A percentile compares a stretch with the other conserved stretches of the same genome.
Evolutionary conservation across 73 alveolate species (phyloP).

Genomic region (Paramecium caudatum): DNA sequence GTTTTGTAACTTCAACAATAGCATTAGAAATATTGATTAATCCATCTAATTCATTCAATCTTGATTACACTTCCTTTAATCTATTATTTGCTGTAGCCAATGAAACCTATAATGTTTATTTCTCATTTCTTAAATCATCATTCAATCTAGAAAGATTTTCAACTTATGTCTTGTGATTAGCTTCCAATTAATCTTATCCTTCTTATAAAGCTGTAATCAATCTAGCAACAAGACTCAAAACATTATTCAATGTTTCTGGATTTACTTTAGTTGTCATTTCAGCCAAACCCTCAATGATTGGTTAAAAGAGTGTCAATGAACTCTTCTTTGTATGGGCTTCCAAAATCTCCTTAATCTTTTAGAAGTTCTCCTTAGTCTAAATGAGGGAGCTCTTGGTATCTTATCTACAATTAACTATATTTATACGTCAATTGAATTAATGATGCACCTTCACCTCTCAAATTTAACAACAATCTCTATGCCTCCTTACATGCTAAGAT

Average conservation of each 20-base stretch:
- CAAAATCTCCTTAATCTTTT: slow-evolving; percentile 56
- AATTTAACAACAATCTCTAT: slow-evolving; percentile 27
- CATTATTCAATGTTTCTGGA: slow-evolving; percentile 63
- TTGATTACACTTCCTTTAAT: slow-evolving; percentile 50
- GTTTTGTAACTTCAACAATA: slow-evolving; percentile 60
- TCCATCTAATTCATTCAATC: slow-evolving; percentile 71
- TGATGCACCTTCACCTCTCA: slow-evolving; percentile 56
- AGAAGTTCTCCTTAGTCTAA: slow-evolving; percentile 61
- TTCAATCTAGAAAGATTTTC: slow-evolving; percentile 29
- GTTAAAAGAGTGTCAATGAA: slow-evolving; percentile 38
- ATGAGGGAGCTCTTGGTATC: slow-evolving; percentile 42
- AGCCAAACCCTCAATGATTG: slow-evolving; percentile 65
- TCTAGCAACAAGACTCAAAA: slow-evolving; percentile 57
- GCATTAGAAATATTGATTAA: slow-evolving; percentile 63
- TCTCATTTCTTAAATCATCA: slow-evolving; percentile 59
- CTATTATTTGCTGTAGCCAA: slow-evolving; percentile 67
- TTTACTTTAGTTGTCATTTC: slow-evolving; percentile 67
- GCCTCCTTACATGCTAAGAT: slow-evolving; percentile 65
- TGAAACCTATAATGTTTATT: slow-evolving; percentile 47
- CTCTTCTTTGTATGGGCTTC: slow-evolving; percentile 64
- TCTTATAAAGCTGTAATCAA: slow-evolving; percentile 60
- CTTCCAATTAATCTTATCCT: slow-evolving; percentile 62
- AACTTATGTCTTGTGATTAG: slow-evolving; percentile 43
- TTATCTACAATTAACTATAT: not conserved
- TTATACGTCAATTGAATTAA: slow-evolving; percentile 42